These are phyloP conservation scores for Phytopythium oedochilum DNA, from an alignment of 352 stramenopile genomes.

Conservation along the genomic window DNA sequence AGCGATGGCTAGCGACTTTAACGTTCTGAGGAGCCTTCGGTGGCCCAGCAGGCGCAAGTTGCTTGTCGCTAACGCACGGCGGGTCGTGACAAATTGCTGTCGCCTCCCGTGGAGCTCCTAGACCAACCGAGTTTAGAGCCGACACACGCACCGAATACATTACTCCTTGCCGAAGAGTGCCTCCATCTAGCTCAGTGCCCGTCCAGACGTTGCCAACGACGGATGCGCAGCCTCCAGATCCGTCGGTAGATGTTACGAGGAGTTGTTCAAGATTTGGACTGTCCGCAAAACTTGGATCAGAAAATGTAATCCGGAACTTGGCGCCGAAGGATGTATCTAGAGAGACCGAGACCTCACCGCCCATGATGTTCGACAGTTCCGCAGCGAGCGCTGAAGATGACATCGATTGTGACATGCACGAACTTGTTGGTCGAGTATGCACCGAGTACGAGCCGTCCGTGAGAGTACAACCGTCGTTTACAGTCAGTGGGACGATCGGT, in stretches of 20 bases:
- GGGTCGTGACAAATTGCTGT: constrained; percentile 46
- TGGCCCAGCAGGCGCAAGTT: constrained; percentile 53
- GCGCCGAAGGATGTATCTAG: constrained; percentile 42
- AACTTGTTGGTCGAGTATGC: constrained; percentile 41
- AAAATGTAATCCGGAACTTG: constrained; percentile 89
- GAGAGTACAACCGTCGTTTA: constrained; percentile 28
- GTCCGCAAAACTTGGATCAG: constrained; percentile 56
- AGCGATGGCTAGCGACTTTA: constrained; percentile 73
- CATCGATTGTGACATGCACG: constrained; percentile 38
- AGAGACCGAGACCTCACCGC: constrained; percentile 59
- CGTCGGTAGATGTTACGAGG: constrained; percentile 41
- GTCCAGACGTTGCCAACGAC: constrained; percentile 61
- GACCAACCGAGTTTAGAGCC: constrained; percentile 84
- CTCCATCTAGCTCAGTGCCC: constrained; percentile 73
- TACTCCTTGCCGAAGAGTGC: constrained; percentile 64
- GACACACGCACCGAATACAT: constrained; percentile 89
- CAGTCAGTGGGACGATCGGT: constrained; percentile 18
- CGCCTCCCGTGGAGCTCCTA: constrained; percentile 46
- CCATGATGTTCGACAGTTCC: constrained; percentile 34
- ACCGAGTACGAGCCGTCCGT: constrained; percentile 36
- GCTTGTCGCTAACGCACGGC: constrained; percentile 35
- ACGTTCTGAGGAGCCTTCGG: constrained; percentile 73
- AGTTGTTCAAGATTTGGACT: constrained; percentile 33
- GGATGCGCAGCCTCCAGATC: constrained; percentile 42
- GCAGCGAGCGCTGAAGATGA: constrained; percentile 19